These are phyloP conservation scores for Botrytis galanthina DNA, from an alignment of 2,329 filamentous ascomycete species.

Conservation along the genomic window DNA sequence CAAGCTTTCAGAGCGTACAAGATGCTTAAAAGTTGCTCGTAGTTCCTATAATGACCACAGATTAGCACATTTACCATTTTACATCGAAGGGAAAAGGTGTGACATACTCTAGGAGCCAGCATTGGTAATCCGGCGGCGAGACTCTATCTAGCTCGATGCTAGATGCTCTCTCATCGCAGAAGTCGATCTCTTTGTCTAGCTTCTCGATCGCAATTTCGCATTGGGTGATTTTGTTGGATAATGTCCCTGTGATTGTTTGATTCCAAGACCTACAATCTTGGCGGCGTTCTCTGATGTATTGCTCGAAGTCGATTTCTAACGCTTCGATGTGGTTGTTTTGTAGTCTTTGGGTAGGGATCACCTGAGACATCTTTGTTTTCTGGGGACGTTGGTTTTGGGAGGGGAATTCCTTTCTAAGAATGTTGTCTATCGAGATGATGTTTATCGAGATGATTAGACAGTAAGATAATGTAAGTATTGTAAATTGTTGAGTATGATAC, in stretches of 20 bases:
- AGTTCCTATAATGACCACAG: background rate
- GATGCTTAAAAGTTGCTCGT: background rate
- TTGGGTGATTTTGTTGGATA: background rate
- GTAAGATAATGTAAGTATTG: background rate
- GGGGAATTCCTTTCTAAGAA: too few species aligned
- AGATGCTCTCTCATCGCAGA: background rate
- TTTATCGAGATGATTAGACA: background rate
- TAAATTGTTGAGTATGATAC: too few species aligned
- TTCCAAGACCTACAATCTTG: background rate
- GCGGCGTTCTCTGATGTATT: background rate
- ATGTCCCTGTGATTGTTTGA: rapidly evolving
- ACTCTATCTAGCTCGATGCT: background rate
- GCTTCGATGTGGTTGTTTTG: background rate
- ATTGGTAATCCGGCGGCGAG: background rate
- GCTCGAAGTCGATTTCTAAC: background rate
- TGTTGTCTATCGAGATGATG: background rate
- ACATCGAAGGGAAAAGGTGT: background rate
- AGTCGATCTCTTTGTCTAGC: background rate
- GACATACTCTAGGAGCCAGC: background rate
- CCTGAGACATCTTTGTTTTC: background rate
- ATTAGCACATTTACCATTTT: background rate
- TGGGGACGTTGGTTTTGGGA: background rate
- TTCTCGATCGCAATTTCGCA: background rate
- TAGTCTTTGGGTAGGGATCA: background rate
- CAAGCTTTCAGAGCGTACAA: background rate